Conservation (phyloP, 176 grass and related monocot species). For the Oryza brachyantha region DNA sequence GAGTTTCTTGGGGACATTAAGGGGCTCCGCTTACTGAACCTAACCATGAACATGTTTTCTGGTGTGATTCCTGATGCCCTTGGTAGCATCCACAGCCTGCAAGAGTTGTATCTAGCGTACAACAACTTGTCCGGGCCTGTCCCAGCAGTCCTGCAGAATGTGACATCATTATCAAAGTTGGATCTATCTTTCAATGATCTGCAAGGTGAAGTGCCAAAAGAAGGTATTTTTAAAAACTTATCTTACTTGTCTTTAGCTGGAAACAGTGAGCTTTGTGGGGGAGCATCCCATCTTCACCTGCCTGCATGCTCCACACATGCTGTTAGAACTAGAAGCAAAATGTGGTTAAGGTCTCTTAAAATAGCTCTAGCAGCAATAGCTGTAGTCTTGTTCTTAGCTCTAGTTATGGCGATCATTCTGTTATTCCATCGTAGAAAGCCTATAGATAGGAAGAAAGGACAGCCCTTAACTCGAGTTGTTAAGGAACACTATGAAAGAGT, state of each 20-base stretch:
- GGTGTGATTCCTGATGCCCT: neutral
- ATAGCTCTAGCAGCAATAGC: neutral
- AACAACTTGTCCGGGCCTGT: slow-evolving; percentile 42
- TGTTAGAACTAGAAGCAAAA: neutral
- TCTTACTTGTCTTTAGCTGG: slow-evolving; percentile 28
- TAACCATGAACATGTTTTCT: slow-evolving; percentile 32
- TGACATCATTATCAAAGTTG: slow-evolving; percentile 14
- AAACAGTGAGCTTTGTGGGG: slow-evolving; percentile 36
- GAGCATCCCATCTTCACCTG: slow-evolving; percentile 24
- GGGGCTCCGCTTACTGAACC: slow-evolving; percentile 25
- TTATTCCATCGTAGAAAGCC: neutral
- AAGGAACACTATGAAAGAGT: neutral
- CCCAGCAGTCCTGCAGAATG: slow-evolving; percentile 24
- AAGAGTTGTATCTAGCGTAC: slow-evolving; percentile 28
- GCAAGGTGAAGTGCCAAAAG: slow-evolving; percentile 39
- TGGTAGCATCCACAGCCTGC: neutral
- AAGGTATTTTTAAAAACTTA: slow-evolving; percentile 38
- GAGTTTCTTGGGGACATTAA: slow-evolving; percentile 4
- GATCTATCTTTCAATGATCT: slow-evolving; percentile 56
- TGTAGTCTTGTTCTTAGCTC: neutral
- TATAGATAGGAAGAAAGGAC: neutral
- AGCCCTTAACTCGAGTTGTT: neutral
- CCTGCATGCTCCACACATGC: neutral
- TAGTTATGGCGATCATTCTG: neutral
- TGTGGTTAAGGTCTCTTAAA: neutral